These are phyloP conservation scores for Talaromyces sp. DNA, from an alignment of 2,329 filamentous ascomycete genomes.

Conservation along the genomic window DNA sequence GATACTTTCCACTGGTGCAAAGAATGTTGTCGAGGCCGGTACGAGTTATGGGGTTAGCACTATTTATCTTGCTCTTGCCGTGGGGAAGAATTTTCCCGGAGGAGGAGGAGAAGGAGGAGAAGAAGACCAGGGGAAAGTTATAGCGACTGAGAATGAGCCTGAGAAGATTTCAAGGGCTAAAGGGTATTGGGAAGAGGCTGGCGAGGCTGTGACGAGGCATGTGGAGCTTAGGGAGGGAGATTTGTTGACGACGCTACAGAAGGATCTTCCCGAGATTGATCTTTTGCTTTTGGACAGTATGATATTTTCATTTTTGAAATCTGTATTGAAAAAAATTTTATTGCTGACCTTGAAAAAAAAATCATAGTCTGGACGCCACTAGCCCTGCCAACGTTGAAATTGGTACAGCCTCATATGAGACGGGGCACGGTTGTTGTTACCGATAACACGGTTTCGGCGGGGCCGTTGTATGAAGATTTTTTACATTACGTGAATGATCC, in stretches of 20 bases:
- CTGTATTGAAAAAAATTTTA: too few relatives aligned
- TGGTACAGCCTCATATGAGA: slow-evolving; percentile 43
- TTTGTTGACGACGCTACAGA: slow-evolving; percentile 35
- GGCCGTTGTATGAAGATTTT: slow-evolving; percentile 45
- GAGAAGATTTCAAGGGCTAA: slow-evolving; percentile 28
- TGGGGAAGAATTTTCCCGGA: slow-evolving; percentile 20
- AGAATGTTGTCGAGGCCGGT: slow-evolving; percentile 36
- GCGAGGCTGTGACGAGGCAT: slow-evolving; percentile 22
- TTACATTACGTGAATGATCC: slow-evolving; percentile 43
- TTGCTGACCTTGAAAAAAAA: too few relatives aligned
- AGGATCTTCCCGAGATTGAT: slow-evolving; percentile 27
- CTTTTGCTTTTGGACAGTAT: slow-evolving; percentile 32
- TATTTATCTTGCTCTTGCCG: slow-evolving; percentile 40
- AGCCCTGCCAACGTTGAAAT: slow-evolving; percentile 49
- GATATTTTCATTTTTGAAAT: background rate
- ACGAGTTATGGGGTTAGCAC: slow-evolving; percentile 42
- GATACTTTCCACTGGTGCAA: slow-evolving; percentile 27
- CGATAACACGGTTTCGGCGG: slow-evolving; percentile 45
- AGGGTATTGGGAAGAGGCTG: slow-evolving; percentile 33
- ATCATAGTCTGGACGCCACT: slow-evolving; percentile 52
- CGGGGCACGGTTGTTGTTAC: slow-evolving; percentile 46
- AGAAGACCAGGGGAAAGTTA: slow-evolving; percentile 24
- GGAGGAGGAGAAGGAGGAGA: too few relatives aligned
- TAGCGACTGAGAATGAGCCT: slow-evolving; percentile 37
- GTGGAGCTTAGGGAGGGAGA: slow-evolving; percentile 41